Conservation (phyloP, 2,329 filamentous ascomycete species). For the Aschersonia sp. region DNA sequence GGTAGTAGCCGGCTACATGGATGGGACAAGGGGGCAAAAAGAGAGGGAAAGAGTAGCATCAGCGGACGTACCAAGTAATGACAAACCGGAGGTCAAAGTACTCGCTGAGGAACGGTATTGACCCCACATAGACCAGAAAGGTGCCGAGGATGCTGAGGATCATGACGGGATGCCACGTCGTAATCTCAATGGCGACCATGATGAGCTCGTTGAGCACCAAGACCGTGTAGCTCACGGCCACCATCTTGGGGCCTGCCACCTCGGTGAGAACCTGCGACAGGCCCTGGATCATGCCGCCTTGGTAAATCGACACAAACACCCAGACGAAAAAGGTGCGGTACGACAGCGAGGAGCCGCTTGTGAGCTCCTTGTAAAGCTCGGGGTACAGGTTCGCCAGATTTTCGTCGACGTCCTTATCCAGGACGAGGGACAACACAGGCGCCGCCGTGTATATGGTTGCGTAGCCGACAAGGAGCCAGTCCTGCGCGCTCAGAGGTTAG, state of each 20-base stretch:
- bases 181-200: conserved; percentile 95
- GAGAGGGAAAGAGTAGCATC: too few species aligned
- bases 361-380: conserved; percentile 96
- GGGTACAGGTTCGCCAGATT: conserved; percentile 88
- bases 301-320: conserved; percentile 90
- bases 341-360: conserved; percentile 67
- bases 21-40: too few species aligned
- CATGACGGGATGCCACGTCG: conserved; percentile 94
- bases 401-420: conserved; percentile 93
- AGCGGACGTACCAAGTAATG: conserved; percentile 42
- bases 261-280: conserved; percentile 77
- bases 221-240: conserved; percentile 81
- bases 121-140: conserved; percentile 63
- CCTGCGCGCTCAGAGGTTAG: conserved; percentile 25
- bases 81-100: conserved; percentile 83
- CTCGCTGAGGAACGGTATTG: conserved; percentile 70
- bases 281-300: conserved; percentile 92
- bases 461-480: conserved; percentile 95
- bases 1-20: too few species aligned
- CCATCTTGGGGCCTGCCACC: conserved; percentile 60
- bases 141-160: conserved; percentile 73
- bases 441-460: conserved; percentile 90
- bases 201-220: conserved; percentile 87
- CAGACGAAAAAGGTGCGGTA: conserved; percentile 95
- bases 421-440: conserved; percentile 82